Evolutionary conservation across 2,329 filamentous ascomycete species (phyloP), one percentile per base, ranked within the genome.

Genomic region (Diaporthe citrichinensis): DNA sequence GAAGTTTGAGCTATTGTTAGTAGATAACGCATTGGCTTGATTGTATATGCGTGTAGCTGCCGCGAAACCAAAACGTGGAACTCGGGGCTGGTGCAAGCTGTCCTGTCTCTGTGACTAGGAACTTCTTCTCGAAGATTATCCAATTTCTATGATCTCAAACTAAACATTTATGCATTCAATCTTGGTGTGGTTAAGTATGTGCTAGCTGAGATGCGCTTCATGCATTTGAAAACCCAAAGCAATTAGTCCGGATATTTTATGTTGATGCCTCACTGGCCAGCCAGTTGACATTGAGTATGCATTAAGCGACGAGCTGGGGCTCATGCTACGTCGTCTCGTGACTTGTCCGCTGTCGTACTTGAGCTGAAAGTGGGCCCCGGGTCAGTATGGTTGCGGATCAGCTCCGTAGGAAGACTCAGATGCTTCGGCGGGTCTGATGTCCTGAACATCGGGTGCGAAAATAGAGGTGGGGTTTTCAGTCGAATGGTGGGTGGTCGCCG

Each of bases 381-480:
- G n/a, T 74, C 44, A 17, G 65, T 67, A 28, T 68, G 41, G 3
- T 46, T 51, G 36, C 73, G 73, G 3, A 59, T 68, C 23, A 71
- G 55, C 51, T 76, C 76, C n/a, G 62, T 62, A 10, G 74, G 74
- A 46, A 77, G 34, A 25, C 62, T 76, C 57, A 68, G 31, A 36
- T 77, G 74, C 58, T 59, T 71, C 4, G 71, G 58, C 15, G 55
- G 71, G 28, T 28, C 23, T 8, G 46, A 46, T 20, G 36, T 67
- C 25, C 65, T 34, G 39, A 77, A 77, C 25, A 77, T 49, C 25
- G 76, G 76, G 53, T 77, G 76, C 15, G 73, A 73, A 20, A 77
- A 67, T 39, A 77, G 25, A 9, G 76, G 76, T 4, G 76, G 76
- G 10, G 76, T 77, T 36, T 77, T 73, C 2, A 73, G 49, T 31